Conservation (phyloP, 345 rosid genomes). For the Moricandia arvensis region DNA sequence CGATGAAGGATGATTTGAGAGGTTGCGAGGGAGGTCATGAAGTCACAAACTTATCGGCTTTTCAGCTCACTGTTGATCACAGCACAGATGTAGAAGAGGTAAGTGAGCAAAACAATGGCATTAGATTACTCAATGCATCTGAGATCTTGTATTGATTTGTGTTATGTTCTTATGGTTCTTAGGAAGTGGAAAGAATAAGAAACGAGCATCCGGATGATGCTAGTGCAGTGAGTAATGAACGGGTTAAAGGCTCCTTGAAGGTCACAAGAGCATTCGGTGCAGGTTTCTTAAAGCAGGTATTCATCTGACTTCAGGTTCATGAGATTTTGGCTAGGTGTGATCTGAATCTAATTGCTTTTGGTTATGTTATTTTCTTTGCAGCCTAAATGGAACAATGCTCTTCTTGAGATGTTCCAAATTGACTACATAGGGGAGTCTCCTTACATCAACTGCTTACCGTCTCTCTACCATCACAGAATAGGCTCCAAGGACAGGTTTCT, state of each 20-base stretch:
- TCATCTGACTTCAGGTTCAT: neutral
- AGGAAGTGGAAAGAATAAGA: constrained; percentile 87
- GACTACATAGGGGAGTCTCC: neutral
- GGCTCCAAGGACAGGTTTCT: neutral
- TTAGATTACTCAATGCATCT: too few species aligned
- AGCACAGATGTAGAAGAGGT: constrained; percentile 86
- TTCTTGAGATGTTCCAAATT: constrained; percentile 4
- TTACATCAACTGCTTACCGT: neutral
- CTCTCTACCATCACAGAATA: neutral
- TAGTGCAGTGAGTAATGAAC: constrained; percentile 63
- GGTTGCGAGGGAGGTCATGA: constrained; percentile 41
- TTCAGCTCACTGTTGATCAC: constrained; percentile 83
- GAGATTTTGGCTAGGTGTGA: neutral
- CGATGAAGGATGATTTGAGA: constrained; percentile 68
- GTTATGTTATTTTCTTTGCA: neutral
- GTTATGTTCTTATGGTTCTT: constrained; percentile 35
- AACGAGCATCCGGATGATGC: constrained; percentile 82
- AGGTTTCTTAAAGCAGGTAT: constrained; percentile 89
- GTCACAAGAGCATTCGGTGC: constrained; percentile 98
- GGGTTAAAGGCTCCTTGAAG: constrained; percentile 91
- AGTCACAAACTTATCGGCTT: constrained; percentile 44
- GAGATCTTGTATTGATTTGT: too few species aligned
- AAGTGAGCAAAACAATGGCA: too few species aligned
- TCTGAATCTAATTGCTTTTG: neutral
- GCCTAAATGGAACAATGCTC: constrained; percentile 4